These are phyloP conservation scores for Dactylonectria estremocensis DNA, from an alignment of 2,329 filamentous ascomycete species.

Conservation along the genomic window DNA sequence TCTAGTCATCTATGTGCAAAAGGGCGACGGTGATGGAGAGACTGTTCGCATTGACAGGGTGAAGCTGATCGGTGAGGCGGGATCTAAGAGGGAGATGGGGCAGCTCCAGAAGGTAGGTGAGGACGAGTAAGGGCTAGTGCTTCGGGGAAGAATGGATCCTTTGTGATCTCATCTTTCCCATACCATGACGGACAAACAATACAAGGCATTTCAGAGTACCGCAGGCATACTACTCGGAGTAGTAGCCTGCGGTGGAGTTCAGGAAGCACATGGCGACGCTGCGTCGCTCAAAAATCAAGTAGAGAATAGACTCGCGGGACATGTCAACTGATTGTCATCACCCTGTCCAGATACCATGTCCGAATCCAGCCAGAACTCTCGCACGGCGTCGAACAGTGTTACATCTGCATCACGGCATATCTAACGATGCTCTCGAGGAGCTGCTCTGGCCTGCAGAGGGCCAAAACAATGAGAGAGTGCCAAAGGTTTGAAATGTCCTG, in stretches of 20 bases:
- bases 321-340: background rate
- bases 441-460: no score
- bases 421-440: background rate
- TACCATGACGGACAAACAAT: constrained; percentile 18
- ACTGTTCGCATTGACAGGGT: constrained; percentile 87
- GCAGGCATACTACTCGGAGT: constrained; percentile 25
- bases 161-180: constrained; percentile 10
- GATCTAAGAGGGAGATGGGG: constrained; percentile 93
- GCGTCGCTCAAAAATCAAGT: constrained; percentile 28
- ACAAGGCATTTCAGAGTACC: constrained; percentile 26
- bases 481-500: constrained; percentile 58
- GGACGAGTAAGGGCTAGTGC: constrained; percentile 65
- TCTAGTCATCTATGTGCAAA: constrained; percentile 88
- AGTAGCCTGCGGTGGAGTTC: constrained; percentile 40
- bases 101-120: constrained; percentile 96
- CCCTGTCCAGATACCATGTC: background rate
- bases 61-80: constrained; percentile 87
- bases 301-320: constrained; percentile 41
- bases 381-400: background rate
- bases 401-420: background rate
- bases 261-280: constrained; percentile 33
- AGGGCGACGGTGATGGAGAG: constrained; percentile 87
- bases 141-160: constrained; percentile 10
- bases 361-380: background rate
- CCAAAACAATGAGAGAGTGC: constrained; percentile 23